A percentile compares a stretch with the other conserved stretches of the same genome.
These are phyloP conservation scores for Pythium aphanidermatum DNA, from an alignment of 352 stramenopile genomes.

Conservation along the genomic window DNA sequence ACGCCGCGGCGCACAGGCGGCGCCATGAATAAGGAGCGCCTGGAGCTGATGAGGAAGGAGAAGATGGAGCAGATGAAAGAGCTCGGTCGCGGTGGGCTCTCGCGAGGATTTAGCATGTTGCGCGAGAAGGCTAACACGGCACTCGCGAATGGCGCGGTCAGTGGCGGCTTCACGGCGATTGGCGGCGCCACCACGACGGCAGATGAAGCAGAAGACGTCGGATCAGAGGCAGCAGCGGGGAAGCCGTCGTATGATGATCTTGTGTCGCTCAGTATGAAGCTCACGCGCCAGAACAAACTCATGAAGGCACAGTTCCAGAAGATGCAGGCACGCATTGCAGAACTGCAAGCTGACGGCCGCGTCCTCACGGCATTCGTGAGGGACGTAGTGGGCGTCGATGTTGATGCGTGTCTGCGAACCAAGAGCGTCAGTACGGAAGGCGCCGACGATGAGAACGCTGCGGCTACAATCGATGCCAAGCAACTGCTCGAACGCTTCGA, in stretches of 20 bases:
- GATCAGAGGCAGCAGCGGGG: background rate
- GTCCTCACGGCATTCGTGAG: constrained; percentile 51
- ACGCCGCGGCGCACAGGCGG: too few relatives aligned
- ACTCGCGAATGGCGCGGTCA: constrained; percentile 9
- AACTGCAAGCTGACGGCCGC: constrained; percentile 42
- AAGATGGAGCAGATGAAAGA: constrained; percentile 88
- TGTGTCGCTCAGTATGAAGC: constrained; percentile 81
- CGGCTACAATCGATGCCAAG: constrained; percentile 35
- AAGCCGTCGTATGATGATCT: constrained; percentile 72
- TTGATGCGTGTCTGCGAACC: constrained; percentile 36
- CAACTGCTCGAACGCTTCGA: constrained; percentile 44
- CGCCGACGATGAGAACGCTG: constrained; percentile 3
- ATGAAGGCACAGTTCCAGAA: constrained; percentile 84
- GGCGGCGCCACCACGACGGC: constrained; percentile 7
- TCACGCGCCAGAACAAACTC: constrained; percentile 84
- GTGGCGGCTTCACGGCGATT: background rate
- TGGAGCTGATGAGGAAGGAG: constrained; percentile 79
- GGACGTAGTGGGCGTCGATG: constrained; percentile 63
- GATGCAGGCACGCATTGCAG: too few relatives aligned
- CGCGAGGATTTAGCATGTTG: constrained; percentile 76
- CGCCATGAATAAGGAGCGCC: constrained; percentile 28
- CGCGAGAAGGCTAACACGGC: constrained; percentile 35
- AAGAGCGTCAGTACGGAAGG: constrained; percentile 1
- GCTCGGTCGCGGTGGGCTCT: constrained; percentile 61
- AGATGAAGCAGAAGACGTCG: background rate